Evolutionary conservation across 352 stramenopile genomes (phyloP), one percentile per base, ranked within the genome.

Genomic region (Pythium scleroteichum): DNA sequence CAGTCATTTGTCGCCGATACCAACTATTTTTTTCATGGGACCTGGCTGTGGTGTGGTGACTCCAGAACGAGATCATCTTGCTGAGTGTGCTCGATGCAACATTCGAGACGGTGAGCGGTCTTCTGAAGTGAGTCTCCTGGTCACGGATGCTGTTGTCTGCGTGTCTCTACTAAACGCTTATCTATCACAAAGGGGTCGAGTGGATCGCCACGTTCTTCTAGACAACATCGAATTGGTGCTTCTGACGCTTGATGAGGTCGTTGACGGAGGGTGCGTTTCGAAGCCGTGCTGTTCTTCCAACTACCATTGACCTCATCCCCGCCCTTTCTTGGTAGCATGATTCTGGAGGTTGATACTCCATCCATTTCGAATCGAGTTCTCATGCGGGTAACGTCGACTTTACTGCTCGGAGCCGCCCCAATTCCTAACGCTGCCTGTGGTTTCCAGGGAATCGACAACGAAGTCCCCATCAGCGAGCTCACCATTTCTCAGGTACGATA

Each of bases 141-240:
- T 10, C 10, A 10, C 29, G 29, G 17, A 35, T 51, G 4, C 33
- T 23, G 39, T 16, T 53, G 5, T 57, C 2, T 22, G 19, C 17
- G 7, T 33, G 20, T 8, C 23, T 24, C n/a, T 33, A 4, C 23
- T 38, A 52, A 10, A 13, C n/a, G 24, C 16, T 22, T 23, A 38
- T 22, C 22, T 32, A 22, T 14, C 29, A 38, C 2, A 32, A 6
- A 92, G 87, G 63, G 85, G 85, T 20, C 82, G 90, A 41, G 85
- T 96, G 66, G 88, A 96, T 58, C 85, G 86, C 44, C 80, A 94
- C 56, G 87, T 92, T 59, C 89, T 96, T 68, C 68, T 97, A 22
- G 88, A 96, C 71, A 97, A 96, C 76, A 93, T 97, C 47, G 89
- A 97, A 66, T 60, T 95, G 40, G 88, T 96, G 54, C 74, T 97